A percentile compares a stretch with the other conserved stretches of the same genome.
Conservation (phyloP, 768 basidiomycete genomes). For the Lactarius akahatsu region DNA sequence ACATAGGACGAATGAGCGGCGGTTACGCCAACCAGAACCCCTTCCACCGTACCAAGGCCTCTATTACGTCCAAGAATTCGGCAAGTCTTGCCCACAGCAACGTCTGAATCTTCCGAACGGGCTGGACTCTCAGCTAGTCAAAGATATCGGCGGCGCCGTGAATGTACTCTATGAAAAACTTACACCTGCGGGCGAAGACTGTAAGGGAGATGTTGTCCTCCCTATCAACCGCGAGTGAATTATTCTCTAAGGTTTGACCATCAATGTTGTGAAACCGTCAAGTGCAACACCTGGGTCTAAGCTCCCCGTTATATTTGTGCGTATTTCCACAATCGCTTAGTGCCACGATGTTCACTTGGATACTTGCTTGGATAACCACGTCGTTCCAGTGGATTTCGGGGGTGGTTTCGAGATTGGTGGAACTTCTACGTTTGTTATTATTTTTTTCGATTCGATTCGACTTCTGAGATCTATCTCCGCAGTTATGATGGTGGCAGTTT, state of each 20-base stretch:
- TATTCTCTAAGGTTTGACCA: constrained; percentile 29
- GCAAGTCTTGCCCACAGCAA: constrained; percentile 34
- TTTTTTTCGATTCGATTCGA: neutral
- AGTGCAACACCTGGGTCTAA: constrained; percentile 8
- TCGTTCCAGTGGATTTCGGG: constrained; percentile 32
- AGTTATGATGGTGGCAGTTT: constrained; percentile 31
- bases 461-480: neutral
- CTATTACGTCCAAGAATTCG: constrained; percentile 30
- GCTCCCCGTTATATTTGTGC: constrained; percentile 33
- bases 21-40: constrained; percentile 39
- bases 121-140: neutral
- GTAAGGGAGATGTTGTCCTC: constrained; percentile 20
- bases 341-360: neutral
- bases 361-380: neutral
- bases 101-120: constrained; percentile 18
- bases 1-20: constrained; percentile 37
- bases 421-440: constrained; percentile 11
- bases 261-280: constrained; percentile 32
- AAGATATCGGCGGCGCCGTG: neutral
- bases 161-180: constrained; percentile 5
- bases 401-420: constrained; percentile 27
- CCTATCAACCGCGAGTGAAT: neutral
- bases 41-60: constrained; percentile 24
- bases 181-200: constrained; percentile 29
- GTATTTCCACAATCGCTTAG: neutral